Percentiles rank a stretch among this genome's conserved stretches.
These are phyloP conservation scores for Nicotiana tomentosiformis DNA, from an alignment of 257 asterid species.

Conservation along the genomic window DNA sequence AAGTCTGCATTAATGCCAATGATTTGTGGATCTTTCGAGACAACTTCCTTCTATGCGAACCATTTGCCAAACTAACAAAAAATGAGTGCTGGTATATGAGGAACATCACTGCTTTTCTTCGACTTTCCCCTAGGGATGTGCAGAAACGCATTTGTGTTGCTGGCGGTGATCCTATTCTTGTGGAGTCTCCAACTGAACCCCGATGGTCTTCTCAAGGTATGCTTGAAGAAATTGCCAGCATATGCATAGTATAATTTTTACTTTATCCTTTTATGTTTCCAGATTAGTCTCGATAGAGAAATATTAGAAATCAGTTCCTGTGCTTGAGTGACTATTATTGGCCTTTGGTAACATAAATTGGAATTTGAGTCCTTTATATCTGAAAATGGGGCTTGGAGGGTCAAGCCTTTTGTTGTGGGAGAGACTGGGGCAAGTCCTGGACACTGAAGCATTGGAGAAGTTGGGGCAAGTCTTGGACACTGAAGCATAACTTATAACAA, in stretches of 20 bases:
- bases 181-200: constrained; percentile 95
- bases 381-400: background rate
- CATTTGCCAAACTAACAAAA: no score
- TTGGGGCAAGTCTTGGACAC: background rate
- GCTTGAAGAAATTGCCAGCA: constrained; percentile 1
- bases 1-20: no score
- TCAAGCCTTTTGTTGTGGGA: background rate
- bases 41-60: background rate
- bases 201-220: constrained; percentile 98
- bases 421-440: background rate
- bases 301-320: background rate
- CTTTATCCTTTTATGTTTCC: background rate
- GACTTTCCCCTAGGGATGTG: constrained; percentile 43
- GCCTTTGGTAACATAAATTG: background rate
- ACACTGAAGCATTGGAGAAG: background rate
- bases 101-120: background rate
- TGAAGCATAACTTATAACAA: constrained; percentile 1
- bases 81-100: background rate
- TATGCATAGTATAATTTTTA: constrained; percentile 4
- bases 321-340: background rate
- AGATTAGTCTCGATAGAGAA: background rate
- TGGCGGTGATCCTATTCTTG: constrained; percentile 70
- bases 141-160: constrained; percentile 66
- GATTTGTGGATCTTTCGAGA: no score
- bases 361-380: background rate